phyloP scores from a whole-genome alignment of 2,329 filamentous ascomycete genomes.

The Fusarium falciforme region DNA sequence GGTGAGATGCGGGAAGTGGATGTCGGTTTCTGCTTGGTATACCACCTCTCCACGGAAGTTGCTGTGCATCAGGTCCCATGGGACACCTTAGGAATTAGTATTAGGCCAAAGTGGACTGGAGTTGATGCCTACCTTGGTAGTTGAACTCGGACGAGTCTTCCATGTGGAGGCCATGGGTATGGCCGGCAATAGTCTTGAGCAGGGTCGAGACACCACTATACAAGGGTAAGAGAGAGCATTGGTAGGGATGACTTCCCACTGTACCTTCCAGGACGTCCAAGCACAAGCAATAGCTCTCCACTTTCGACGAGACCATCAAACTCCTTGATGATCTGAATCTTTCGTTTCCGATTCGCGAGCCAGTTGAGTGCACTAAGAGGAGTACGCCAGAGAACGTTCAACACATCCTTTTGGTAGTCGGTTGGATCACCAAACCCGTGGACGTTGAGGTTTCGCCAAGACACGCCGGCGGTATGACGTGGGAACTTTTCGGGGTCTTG shows the following conservation, averaged over 20 bases:
- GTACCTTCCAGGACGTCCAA: conserved; percentile 34
- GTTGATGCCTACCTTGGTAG: conserved; percentile 6
- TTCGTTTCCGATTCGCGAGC: conserved; percentile 1
- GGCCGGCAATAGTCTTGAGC: conserved; percentile 27
- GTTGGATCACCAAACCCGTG: conserved; percentile 21
- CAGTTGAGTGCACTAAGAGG: conserved; percentile 13
- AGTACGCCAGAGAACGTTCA: conserved; percentile 19
- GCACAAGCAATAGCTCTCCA: conserved; percentile 28
- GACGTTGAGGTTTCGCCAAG: conserved; percentile 21
- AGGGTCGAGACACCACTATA: conserved; percentile 26
- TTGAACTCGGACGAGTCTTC: conserved; percentile 25
- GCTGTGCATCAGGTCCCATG: conserved; percentile 25
- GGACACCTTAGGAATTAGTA: conserved; percentile 9
- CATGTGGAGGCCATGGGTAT: conserved; percentile 22
- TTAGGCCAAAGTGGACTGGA: not conserved
- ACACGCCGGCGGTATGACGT: conserved; percentile 25
- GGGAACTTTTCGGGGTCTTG: conserved; percentile 28
- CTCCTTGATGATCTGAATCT: conserved; percentile 22
- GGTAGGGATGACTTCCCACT: not conserved
- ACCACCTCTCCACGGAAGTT: conserved; percentile 26
- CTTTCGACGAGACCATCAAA: conserved; percentile 29
- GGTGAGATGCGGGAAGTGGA: conserved; percentile 28
- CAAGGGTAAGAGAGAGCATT: not conserved
- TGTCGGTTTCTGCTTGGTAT: conserved; percentile 28
- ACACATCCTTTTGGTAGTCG: conserved; percentile 24